Base-by-base conservation (phyloP, 2,329 filamentous ascomycete genomes). In the Lachnellula willkommii region DNA sequence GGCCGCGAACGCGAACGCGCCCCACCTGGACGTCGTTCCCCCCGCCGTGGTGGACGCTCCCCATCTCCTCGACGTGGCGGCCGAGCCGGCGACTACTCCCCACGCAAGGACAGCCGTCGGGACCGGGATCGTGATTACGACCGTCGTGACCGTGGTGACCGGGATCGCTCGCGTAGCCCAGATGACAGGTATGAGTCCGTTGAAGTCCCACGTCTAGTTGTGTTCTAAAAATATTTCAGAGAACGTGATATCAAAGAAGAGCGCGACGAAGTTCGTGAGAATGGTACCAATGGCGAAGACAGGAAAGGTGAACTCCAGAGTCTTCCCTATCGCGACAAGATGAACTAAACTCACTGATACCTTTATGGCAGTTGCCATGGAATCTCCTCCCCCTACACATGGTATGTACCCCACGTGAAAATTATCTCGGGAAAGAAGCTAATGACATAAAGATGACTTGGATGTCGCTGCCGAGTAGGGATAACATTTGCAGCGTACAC, bases 101-200 rank as follows among this genome's bases (percentile, higher is more conserved):
- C 91, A 37, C 85, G 90, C 63, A 94, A 94, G 76, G 91, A 95
- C 62, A 90, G 95, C 60, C 88, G 90, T 50, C 85, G 88, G 63
- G 88, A 90, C 65, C 84, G 88, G 57, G 89, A 92, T 70, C 84
- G 88, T 62, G 88, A 92, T 69, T 84, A 88, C 63, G 85, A 88
- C 66, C 85, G 82, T 59, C 80, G 84, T 47, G 83, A 87, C 70
- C 84, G 87, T 50, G 75, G 73, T 37, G 53, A 55, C 37, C 52
- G 55, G 63, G 88, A 93, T 67, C 87, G 89, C 58, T 89, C 86
- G 63, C 83, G 86, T 67, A 88, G 84, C 74, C 86, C 85, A 53
- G 85, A 87, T 63, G 75, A 74, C 65, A 78, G 81, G 81, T 83
- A 72, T 55, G 69, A 50, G 35, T 14, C 20, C 26, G 11, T 36